These are phyloP conservation scores for Fusarium redolens DNA, from an alignment of 2,329 filamentous ascomycete genomes.

Conservation along the genomic window DNA sequence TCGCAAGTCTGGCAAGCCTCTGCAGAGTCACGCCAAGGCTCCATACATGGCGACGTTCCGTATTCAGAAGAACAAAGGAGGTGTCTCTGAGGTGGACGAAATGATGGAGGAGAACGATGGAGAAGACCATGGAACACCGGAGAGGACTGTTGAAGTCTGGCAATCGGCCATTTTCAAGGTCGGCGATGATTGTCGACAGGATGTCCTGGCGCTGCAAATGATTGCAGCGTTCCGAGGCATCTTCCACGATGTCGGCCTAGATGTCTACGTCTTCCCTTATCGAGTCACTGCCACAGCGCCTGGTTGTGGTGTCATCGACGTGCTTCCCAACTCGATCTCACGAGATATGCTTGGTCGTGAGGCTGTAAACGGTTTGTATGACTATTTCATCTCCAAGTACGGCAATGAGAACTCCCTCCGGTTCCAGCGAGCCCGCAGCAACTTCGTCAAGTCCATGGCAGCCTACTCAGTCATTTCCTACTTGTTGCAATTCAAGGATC, in stretches of 20 bases:
- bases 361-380: constrained; percentile 96
- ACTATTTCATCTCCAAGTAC: constrained; percentile 98
- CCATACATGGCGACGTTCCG: constrained; percentile 99
- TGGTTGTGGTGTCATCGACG: constrained; percentile 97
- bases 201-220: constrained; percentile 96
- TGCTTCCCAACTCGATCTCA: constrained; percentile 96
- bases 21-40: constrained; percentile 98
- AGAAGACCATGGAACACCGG: constrained; percentile 45
- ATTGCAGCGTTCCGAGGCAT: constrained; percentile 97
- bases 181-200: constrained; percentile 96
- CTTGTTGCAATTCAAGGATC: constrained; percentile 97
- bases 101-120: constrained; percentile 61
- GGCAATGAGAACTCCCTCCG: constrained; percentile 94
- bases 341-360: constrained; percentile 98
- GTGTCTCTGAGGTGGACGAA: constrained; percentile 63
- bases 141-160: constrained; percentile 89
- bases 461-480: constrained; percentile 98
- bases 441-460: constrained; percentile 99
- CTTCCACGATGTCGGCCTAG: constrained; percentile 92
- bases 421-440: constrained; percentile 94
- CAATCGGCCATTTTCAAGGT: constrained; percentile 99
- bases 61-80: constrained; percentile 81
- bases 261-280: constrained; percentile 97
- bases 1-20: constrained; percentile 94
- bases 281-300: constrained; percentile 97